Evolutionary conservation across 495 filamentous ascomycete genomes (phyloP).

Genomic region (Aspergillus cristatus): DNA sequence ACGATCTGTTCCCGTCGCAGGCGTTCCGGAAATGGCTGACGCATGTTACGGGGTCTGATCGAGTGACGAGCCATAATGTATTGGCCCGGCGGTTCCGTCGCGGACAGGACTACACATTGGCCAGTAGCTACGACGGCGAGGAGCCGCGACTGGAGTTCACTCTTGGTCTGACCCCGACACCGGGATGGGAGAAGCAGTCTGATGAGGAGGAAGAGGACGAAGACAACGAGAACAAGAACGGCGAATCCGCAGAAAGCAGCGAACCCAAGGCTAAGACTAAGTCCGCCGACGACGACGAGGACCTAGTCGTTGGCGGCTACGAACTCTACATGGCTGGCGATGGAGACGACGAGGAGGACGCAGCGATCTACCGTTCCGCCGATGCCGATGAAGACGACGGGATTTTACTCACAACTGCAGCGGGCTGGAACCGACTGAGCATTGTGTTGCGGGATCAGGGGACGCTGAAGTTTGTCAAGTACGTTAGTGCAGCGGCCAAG

Average conservation of each 20-base stretch:
- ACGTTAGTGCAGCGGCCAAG: constrained; percentile 69
- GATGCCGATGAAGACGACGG: constrained; percentile 75
- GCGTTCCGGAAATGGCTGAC: constrained; percentile 88
- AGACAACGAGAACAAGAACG: constrained; percentile 2
- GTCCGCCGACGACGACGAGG: constrained; percentile 30
- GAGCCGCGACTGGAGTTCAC: constrained; percentile 81
- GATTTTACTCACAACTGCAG: constrained; percentile 80
- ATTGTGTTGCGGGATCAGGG: constrained; percentile 84
- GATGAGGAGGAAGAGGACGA: constrained; percentile 30
- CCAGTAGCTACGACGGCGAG: constrained; percentile 67
- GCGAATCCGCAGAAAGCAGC: too few relatives aligned
- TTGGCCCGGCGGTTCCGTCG: constrained; percentile 76
- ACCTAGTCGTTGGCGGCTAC: constrained; percentile 66
- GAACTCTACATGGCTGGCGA: constrained; percentile 90
- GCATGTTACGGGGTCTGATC: constrained; percentile 64
- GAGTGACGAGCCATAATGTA: constrained; percentile 51
- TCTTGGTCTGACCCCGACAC: constrained; percentile 70
- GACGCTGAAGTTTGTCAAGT: constrained; percentile 90
- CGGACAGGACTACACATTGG: constrained; percentile 86
- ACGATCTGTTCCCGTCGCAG: constrained; percentile 69
- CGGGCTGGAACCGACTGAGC: constrained; percentile 81
- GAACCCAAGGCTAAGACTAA: constrained; percentile 3
- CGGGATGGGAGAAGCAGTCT: constrained; percentile 73
- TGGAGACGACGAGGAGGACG: constrained; percentile 53
- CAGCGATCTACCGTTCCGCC: constrained; percentile 68